Evolutionary conservation across 2,329 filamentous ascomycete genomes (phyloP).

Genomic region (Alternaria gansuensis): DNA sequence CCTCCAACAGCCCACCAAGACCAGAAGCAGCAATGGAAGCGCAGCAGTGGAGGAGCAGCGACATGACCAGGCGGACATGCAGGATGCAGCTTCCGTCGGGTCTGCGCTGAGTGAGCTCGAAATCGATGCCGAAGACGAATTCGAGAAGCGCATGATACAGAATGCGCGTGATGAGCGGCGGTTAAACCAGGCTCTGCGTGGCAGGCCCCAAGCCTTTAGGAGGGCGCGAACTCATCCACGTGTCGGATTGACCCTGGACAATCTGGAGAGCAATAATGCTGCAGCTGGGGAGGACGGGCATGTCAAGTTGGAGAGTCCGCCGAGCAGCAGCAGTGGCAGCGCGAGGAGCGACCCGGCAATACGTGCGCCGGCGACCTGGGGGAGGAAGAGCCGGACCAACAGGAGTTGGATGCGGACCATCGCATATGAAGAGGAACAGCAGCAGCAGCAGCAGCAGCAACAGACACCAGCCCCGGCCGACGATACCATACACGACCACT

Average conservation of each 20-base stretch:
- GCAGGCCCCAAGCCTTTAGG: conserved; percentile 52
- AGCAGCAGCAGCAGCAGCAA: conserved; percentile 18
- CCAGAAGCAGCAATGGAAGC: conserved; percentile 30
- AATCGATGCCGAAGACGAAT: conserved; percentile 56
- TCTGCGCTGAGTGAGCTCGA: conserved; percentile 54
- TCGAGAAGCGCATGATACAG: conserved; percentile 57
- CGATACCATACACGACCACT: conserved; percentile 24
- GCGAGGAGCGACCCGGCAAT: conserved; percentile 55
- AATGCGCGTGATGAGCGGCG: conserved; percentile 56
- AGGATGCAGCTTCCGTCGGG: conserved; percentile 34
- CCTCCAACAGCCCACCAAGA: conserved; percentile 25
- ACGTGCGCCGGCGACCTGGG: conserved; percentile 59
- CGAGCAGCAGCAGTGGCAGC: conserved; percentile 52
- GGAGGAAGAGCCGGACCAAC: conserved; percentile 55
- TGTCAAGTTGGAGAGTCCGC: conserved; percentile 37
- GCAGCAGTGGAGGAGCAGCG: conserved; percentile 34
- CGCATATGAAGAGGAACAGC: conserved; percentile 38
- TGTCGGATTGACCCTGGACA: conserved; percentile 55
- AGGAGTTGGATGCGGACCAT: conserved; percentile 57
- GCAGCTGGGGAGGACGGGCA: conserved; percentile 25
- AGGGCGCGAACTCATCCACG: conserved; percentile 55
- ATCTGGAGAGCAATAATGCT: conserved; percentile 53
- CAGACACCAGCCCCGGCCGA: conserved; percentile 29
- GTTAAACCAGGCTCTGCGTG: conserved; percentile 48
- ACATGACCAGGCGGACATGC: conserved; percentile 34